phyloP scores from a whole-genome alignment of 2,329 filamentous ascomycete species.

The Nemania bipapillata region DNA sequence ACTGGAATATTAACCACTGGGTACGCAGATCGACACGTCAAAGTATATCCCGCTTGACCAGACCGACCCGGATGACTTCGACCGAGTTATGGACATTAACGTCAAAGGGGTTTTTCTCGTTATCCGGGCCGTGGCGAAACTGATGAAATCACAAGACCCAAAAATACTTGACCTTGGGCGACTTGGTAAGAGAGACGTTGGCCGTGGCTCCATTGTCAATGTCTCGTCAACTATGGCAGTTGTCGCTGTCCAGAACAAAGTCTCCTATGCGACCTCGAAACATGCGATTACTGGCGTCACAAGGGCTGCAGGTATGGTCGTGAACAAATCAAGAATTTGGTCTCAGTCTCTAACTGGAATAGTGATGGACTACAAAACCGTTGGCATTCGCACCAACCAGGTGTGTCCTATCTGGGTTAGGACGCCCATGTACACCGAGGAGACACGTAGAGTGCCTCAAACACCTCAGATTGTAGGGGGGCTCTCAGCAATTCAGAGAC shows the following conservation, averaged over 20 bases:
- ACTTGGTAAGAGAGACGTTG: slow-evolving; percentile 38
- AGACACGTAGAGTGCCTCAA: not conserved
- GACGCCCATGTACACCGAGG: not conserved
- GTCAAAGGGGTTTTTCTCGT: slow-evolving; percentile 37
- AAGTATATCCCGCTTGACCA: slow-evolving; percentile 38
- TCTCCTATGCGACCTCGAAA: slow-evolving; percentile 41
- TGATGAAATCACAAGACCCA: slow-evolving; percentile 39
- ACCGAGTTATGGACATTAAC: slow-evolving; percentile 43
- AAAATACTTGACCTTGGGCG: slow-evolving; percentile 39
- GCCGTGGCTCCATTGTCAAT: slow-evolving; percentile 40
- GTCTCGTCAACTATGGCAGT: slow-evolving; percentile 39
- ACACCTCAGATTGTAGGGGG: not conserved
- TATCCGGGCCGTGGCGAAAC: slow-evolving; percentile 30
- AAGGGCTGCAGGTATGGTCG: slow-evolving; percentile 32
- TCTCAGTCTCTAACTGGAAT: not conserved
- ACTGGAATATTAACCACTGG: not conserved
- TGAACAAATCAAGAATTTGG: not conserved
- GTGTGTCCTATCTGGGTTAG: not conserved
- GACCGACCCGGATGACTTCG: slow-evolving; percentile 38
- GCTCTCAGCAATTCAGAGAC: not conserved
- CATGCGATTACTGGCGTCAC: slow-evolving; percentile 39
- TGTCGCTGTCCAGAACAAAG: slow-evolving; percentile 35
- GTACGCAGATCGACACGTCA: slow-evolving; percentile 30
- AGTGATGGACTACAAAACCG: too few relatives aligned
- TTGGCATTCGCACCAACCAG: not conserved